Percentiles rank a stretch among this genome's conserved stretches.
Evolutionary conservation across 257 asterid species (phyloP).

Genomic region (Fraxinus excelsior): DNA sequence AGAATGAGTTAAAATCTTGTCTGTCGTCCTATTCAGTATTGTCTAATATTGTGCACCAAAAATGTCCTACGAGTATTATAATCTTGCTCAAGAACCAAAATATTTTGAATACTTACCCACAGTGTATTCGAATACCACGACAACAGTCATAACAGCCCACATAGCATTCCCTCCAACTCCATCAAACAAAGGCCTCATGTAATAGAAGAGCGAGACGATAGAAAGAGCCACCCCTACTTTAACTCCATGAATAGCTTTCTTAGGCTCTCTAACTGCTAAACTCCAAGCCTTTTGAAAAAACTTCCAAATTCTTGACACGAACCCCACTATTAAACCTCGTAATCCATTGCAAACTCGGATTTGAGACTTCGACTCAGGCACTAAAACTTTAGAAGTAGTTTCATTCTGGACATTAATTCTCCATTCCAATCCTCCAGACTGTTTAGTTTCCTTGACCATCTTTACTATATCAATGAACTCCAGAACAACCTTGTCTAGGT

Average conservation of each 20-base stretch:
- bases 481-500: slow-evolving; percentile 8
- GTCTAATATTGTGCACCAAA: not conserved
- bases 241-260: slow-evolving; percentile 63
- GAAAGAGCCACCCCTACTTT: slow-evolving; percentile 80
- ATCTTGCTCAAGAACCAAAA: no score
- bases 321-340: slow-evolving; percentile 24
- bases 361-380: slow-evolving; percentile 26
- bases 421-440: slow-evolving; percentile 58
- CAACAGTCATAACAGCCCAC: slow-evolving; percentile 95
- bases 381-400: slow-evolving; percentile 39
- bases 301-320: slow-evolving; percentile 28
- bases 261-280: slow-evolving; percentile 60
- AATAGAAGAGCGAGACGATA: slow-evolving; percentile 71
- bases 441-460: slow-evolving; percentile 43
- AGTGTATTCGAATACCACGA: slow-evolving; percentile 76
- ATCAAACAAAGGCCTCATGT: slow-evolving; percentile 76
- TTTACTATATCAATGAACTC: not conserved
- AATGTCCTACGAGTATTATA: not conserved
- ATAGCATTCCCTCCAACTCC: slow-evolving; percentile 85
- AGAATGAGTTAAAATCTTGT: not conserved
- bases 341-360: slow-evolving; percentile 23
- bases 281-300: slow-evolving; percentile 67
- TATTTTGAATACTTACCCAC: slow-evolving; percentile 52
- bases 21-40: not conserved
- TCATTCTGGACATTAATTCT: slow-evolving; percentile 55